These are phyloP conservation scores for Ustilago cynodontis DNA, from an alignment of 1,284 basidiomycete genomes.

Conservation along the genomic window DNA sequence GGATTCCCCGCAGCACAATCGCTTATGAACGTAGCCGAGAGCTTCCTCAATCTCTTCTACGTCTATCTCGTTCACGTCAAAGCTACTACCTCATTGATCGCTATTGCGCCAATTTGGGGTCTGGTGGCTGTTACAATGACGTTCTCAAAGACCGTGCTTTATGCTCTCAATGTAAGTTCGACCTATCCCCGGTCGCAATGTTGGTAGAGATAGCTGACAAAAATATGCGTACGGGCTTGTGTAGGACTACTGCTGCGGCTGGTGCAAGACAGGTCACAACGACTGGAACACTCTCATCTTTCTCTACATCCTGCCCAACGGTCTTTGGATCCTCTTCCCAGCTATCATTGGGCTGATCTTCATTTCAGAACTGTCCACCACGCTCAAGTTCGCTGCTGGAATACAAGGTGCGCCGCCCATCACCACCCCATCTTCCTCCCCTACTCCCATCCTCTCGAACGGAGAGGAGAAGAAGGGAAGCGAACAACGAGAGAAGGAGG, in stretches of 20 bases:
- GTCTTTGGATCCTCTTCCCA: conserved; percentile 81
- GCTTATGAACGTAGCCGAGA: conserved; percentile 83
- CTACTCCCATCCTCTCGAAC: not conserved
- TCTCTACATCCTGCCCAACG: conserved; percentile 83
- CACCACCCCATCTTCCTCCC: not conserved
- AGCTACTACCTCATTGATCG: conserved; percentile 72
- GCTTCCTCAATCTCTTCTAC: conserved; percentile 78
- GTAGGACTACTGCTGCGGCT: conserved; percentile 71
- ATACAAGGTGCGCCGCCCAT: conserved; percentile 42
- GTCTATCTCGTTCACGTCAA: conserved; percentile 79
- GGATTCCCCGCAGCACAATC: conserved; percentile 91
- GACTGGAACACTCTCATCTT: conserved; percentile 73
- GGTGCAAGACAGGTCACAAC: conserved; percentile 84
- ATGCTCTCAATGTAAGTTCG: conserved; percentile 51
- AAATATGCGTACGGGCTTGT: not conserved
- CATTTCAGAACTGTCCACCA: conserved; percentile 32
- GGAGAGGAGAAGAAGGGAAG: not conserved
- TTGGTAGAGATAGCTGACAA: not conserved
- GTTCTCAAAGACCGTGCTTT: conserved; percentile 85
- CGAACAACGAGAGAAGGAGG: not conserved
- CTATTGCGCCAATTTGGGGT: conserved; percentile 77
- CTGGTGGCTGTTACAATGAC: conserved; percentile 82
- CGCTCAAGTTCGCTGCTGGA: conserved; percentile 51
- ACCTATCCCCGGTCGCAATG: not conserved
- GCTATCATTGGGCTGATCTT: conserved; percentile 73